phyloP scores from a whole-genome alignment of 257 asterid genomes.

The Euphrasia confusa region DNA sequence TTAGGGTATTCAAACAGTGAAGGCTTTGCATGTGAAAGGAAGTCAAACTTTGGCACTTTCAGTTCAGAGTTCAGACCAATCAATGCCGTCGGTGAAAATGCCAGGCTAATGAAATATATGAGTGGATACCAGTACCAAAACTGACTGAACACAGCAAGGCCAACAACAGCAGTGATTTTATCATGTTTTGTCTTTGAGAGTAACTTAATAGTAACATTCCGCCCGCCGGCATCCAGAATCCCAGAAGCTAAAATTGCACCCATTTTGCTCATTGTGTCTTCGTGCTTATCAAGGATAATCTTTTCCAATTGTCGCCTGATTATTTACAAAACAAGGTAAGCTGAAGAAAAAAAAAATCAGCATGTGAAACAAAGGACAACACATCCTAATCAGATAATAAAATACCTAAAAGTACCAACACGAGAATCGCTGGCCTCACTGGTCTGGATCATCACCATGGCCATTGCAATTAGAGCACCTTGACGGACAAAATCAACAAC shows the following conservation, averaged over 20 bases:
- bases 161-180: constrained; percentile 80
- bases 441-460: constrained; percentile 95
- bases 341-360: background rate
- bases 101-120: constrained; percentile 76
- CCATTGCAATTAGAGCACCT: constrained; percentile 98
- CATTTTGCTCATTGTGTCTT: constrained; percentile 98
- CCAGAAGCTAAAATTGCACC: constrained; percentile 99
- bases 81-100: constrained; percentile 95
- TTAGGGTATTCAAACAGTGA: constrained; percentile 85
- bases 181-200: constrained; percentile 88
- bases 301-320: constrained; percentile 88
- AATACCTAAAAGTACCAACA: constrained; percentile 91
- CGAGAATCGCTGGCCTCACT: constrained; percentile 97
- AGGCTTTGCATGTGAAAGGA: constrained; percentile 88
- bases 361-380: background rate
- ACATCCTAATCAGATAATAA: constrained; percentile 1
- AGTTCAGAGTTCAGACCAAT: constrained; percentile 85
- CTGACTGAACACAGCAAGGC: constrained; percentile 96
- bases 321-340: constrained; percentile 13
- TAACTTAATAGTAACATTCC: constrained; percentile 80
- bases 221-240: constrained; percentile 98
- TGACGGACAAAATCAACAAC: constrained; percentile 98
- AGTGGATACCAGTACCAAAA: constrained; percentile 99
- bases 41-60: constrained; percentile 89
- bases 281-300: constrained; percentile 86